Percentiles rank a stretch among this genome's conserved stretches.
Conservation (phyloP, 2,329 filamentous ascomycete species). For the Didymella pinodella region DNA sequence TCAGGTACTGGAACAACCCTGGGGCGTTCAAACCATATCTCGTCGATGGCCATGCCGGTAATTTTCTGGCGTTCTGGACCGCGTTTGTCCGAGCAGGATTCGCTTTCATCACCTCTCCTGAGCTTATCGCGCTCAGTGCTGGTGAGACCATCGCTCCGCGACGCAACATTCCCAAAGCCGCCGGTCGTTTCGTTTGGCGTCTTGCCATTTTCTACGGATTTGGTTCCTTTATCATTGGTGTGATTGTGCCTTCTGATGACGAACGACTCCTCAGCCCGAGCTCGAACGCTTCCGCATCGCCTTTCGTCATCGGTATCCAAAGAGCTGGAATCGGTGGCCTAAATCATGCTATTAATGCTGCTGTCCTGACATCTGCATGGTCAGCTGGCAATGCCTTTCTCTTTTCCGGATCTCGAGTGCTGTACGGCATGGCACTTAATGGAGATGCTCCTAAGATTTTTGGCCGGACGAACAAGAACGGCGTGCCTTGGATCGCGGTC, state of each 20-base stretch:
- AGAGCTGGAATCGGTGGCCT: conserved; percentile 72
- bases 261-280: conserved; percentile 51
- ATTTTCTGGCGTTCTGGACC: conserved; percentile 67
- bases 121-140: conserved; percentile 46
- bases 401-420: conserved; percentile 60
- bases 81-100: conserved; percentile 63
- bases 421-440: conserved; percentile 59
- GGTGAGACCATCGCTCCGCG: conserved; percentile 48
- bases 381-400: conserved; percentile 75
- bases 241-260: conserved; percentile 66
- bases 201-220: conserved; percentile 64
- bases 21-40: conserved; percentile 59
- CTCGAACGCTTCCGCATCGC: conserved; percentile 47
- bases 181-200: conserved; percentile 61
- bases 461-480: conserved; percentile 55
- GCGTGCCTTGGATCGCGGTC: conserved; percentile 53
- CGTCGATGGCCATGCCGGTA: conserved; percentile 65
- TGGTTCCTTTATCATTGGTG: conserved; percentile 64
- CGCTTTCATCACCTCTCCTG: conserved; percentile 51
- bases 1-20: conserved; percentile 73
- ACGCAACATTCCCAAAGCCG: conserved; percentile 61
- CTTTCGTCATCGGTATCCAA: conserved; percentile 71
- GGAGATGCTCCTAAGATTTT: conserved; percentile 62
- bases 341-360: conserved; percentile 76
- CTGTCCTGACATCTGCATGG: conserved; percentile 76